A percentile compares a stretch with the other conserved stretches of the same genome.
phyloP scores from a whole-genome alignment of 495 filamentous ascomycete genomes.

The Pyrenula massariospora region DNA sequence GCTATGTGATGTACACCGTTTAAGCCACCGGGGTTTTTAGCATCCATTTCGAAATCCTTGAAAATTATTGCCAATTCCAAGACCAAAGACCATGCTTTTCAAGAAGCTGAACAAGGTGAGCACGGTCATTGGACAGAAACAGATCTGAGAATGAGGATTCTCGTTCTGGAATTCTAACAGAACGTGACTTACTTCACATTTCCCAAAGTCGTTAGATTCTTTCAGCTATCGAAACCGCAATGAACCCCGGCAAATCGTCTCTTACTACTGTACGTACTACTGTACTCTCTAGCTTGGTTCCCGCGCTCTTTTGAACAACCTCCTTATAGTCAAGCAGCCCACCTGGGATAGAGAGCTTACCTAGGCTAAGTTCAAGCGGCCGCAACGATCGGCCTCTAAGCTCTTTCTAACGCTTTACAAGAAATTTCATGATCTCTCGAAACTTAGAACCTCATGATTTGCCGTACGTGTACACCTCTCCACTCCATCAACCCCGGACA shows the following conservation, averaged over 20 bases:
- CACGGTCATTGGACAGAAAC: neutral
- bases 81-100: neutral
- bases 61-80: conserved; percentile 2
- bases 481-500: neutral
- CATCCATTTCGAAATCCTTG: conserved; percentile 9
- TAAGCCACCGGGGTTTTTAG: conserved; percentile 15
- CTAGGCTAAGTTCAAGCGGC: neutral
- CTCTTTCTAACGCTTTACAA: neutral
- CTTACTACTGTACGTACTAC: neutral
- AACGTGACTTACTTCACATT: no score
- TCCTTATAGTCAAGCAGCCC: neutral
- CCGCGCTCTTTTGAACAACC: neutral
- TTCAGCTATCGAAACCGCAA: no score
- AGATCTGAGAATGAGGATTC: neutral
- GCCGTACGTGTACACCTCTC: neutral
- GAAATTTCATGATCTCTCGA: neutral
- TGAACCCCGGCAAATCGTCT: no score
- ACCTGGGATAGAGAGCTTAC: neutral
- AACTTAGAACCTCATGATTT: neutral
- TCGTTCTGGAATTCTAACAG: no score
- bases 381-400: neutral
- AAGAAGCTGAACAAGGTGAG: neutral
- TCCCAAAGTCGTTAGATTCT: no score
- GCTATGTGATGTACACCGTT: conserved; percentile 9
- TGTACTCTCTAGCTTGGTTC: neutral